Base-by-base conservation (phyloP, 768 basidiomycete species). In the Rhodotorula taiwanensis region DNA sequence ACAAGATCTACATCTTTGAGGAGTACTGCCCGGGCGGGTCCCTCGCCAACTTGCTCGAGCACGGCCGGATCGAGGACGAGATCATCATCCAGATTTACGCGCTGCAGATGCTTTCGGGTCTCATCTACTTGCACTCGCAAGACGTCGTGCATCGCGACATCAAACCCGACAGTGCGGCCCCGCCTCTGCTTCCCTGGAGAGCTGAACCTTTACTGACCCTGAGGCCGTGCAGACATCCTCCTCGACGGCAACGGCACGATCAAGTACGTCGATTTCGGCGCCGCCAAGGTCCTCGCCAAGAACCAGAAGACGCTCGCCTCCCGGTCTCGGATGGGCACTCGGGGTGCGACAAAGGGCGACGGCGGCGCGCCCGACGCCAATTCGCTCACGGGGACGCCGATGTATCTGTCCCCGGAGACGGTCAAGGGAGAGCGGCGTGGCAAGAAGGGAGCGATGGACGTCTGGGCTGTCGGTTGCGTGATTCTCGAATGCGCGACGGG, bases 331-430 rank as follows among this genome's bases (percentile, higher is more conserved):
- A 47, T 62, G 30, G 57, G 59, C 23, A 36, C 48, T 8, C 36
- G 39, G n/a, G 83, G 82, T 59, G 72, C 76, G n/a, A 71, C 72
- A 27, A n/a, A 25, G 9, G 18, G 21, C 28, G 56, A 36, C 41
- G 39, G 27, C 39, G 30, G 39, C 6, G 70, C 66, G n/a, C 45
- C 74, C 67, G 81, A 74, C 71, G 79, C 39, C 70, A 74, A 64
- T 56, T 70, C 88, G 88, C 78, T 99, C 39, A 95, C 93, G 2
- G 94, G 72, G 0, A 99, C 95, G 18, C 95, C 95, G 0, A 98
- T 98, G 94, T 98, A 99, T 76, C 97, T 99, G 90, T 95, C 93
- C 9, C 95, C 95, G 3, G 95, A 99, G 75, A 84, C 95, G 57
- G 98, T 99, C 79, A 89, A 94, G 78, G 95, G 88, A 71, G 90